phyloP scores from a whole-genome alignment of 805 yeast species.

The Zygosaccharomyces kombuchaensis region DNA sequence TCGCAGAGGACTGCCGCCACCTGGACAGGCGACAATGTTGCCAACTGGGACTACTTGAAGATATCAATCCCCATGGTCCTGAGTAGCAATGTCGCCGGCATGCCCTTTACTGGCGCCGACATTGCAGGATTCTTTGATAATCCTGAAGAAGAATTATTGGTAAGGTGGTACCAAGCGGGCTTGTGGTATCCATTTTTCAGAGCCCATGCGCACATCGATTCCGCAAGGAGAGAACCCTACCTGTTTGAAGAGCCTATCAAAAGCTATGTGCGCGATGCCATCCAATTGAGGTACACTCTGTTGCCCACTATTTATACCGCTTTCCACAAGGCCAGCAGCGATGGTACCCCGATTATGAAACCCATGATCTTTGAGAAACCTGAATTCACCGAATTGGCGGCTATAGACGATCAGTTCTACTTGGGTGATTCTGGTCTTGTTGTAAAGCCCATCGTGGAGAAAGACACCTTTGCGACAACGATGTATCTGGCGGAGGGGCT shows the following conservation, averaged over 20 bases:
- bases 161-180: slow-evolving; percentile 96
- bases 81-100: slow-evolving; percentile 74
- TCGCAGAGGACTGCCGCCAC: slow-evolving; percentile 87
- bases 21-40: slow-evolving; percentile 98
- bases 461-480: slow-evolving; percentile 39
- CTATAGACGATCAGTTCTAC: slow-evolving; percentile 78
- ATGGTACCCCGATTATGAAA: slow-evolving; percentile 66
- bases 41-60: slow-evolving; percentile 83
- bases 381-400: slow-evolving; percentile 39
- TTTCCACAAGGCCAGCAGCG: slow-evolving; percentile 57
- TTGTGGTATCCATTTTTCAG: slow-evolving; percentile 95
- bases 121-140: slow-evolving; percentile 96
- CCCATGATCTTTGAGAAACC: slow-evolving; percentile 63
- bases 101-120: slow-evolving; percentile 94
- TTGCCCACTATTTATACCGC: slow-evolving; percentile 78
- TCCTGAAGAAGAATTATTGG: slow-evolving; percentile 73
- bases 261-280: slow-evolving; percentile 60
- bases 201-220: slow-evolving; percentile 94
- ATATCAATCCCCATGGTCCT: slow-evolving; percentile 84
- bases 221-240: slow-evolving; percentile 92
- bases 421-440: slow-evolving; percentile 66
- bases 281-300: slow-evolving; percentile 67
- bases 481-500: slow-evolving; percentile 43
- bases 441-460: slow-evolving; percentile 73
- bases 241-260: slow-evolving; percentile 72